phyloP scores from a whole-genome alignment of 306 rosid genomes.

The Spatholobus suberectus region DNA sequence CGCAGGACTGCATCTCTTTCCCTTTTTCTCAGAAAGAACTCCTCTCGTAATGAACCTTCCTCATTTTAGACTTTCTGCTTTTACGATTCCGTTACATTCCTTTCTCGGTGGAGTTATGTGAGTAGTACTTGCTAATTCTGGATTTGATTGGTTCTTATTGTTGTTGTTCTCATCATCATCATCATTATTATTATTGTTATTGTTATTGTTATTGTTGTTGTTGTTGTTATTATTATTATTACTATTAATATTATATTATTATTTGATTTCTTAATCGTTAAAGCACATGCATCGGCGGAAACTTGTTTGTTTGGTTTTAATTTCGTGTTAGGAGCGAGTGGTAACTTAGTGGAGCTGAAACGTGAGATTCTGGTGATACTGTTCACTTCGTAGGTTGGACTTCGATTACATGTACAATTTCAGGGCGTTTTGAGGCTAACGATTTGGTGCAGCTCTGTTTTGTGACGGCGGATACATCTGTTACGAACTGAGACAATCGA shows the following conservation, averaged over 20 bases:
- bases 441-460: conserved; percentile 1
- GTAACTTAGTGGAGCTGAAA: conserved; percentile 16
- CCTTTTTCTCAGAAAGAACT: conserved; percentile 46
- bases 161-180: neutral
- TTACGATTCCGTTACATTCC: conserved; percentile 23
- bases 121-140: conserved; percentile 31
- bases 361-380: conserved; percentile 16
- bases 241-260: too few species aligned
- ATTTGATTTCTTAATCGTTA: neutral
- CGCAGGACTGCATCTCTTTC: conserved; percentile 49
- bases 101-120: neutral
- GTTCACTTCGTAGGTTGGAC: conserved; percentile 7
- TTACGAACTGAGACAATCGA: neutral
- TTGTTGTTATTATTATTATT: neutral
- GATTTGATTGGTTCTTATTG: neutral
- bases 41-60: conserved; percentile 56
- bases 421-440: neutral
- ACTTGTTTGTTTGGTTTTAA: conserved; percentile 15
- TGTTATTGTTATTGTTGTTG: neutral
- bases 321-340: neutral
- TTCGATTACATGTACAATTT: conserved; percentile 6
- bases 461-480: neutral
- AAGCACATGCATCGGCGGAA: conserved; percentile 29
- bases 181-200: neutral
- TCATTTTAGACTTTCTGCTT: conserved; percentile 17